Percentiles rank a stretch among this genome's conserved stretches.
Conservation (phyloP, 139 green algal species). For the Diplosphaera chodatii region DNA sequence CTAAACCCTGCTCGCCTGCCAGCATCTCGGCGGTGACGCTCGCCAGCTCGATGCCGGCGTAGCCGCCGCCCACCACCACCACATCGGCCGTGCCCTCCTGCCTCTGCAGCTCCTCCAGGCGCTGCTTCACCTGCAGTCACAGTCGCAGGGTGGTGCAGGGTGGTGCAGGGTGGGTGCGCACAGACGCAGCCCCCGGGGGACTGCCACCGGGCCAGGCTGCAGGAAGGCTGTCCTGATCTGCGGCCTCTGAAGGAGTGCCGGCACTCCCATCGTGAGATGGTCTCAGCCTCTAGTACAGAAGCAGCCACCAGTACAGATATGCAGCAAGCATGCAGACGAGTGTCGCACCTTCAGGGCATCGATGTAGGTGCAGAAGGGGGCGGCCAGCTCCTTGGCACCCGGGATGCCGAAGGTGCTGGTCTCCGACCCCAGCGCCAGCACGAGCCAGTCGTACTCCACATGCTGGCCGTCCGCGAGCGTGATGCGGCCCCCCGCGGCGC, state of each 20-base stretch:
- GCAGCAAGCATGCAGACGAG: no score
- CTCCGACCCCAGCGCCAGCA: slow-evolving; percentile 75
- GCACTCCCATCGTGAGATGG: no score
- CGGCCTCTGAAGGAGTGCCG: no score
- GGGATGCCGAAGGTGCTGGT: slow-evolving; percentile 59
- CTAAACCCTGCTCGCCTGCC: background rate
- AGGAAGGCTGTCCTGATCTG: no score
- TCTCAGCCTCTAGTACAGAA: no score
- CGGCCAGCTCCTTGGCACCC: slow-evolving; percentile 72
- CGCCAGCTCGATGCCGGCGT: slow-evolving; percentile 87
- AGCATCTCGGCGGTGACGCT: slow-evolving; percentile 54
- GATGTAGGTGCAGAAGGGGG: slow-evolving; percentile 74
- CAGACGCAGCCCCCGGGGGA: no score
- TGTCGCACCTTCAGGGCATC: slow-evolving; percentile 55
- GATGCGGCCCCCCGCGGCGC: no score
- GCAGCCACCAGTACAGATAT: no score
- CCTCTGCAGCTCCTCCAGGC: slow-evolving; percentile 37
- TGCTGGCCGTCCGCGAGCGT: slow-evolving; percentile 23
- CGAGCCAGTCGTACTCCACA: slow-evolving; percentile 85
- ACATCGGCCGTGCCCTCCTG: slow-evolving; percentile 18
- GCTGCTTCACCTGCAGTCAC: slow-evolving; percentile 10
- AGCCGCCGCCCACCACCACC: slow-evolving; percentile 82
- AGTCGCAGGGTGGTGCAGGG: no score
- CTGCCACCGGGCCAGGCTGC: no score
- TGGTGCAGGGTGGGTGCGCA: no score